Evolutionary conservation across 2,329 filamentous ascomycete species (phyloP).

Genomic region (Graphilbum sp.): DNA sequence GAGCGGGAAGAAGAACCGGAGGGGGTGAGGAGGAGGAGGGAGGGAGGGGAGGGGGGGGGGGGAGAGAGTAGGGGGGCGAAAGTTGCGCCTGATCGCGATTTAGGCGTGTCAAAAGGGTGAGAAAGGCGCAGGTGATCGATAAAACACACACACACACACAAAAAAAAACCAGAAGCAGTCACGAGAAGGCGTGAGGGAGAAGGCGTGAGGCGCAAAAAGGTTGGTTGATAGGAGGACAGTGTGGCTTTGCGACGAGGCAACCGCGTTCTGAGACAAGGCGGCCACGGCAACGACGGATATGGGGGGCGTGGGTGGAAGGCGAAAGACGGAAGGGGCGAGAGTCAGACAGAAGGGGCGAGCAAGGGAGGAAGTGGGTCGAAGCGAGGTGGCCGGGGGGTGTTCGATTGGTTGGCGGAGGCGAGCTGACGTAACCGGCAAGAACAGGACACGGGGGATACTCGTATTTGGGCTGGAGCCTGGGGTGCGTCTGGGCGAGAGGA

Average conservation of each 20-base stretch:
- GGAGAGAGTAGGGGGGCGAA: background rate
- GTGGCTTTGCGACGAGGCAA: background rate
- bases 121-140: background rate
- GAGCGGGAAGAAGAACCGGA: slow-evolving; percentile 18
- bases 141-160: background rate
- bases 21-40: background rate
- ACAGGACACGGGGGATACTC: background rate
- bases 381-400: background rate
- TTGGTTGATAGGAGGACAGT: background rate
- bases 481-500: background rate
- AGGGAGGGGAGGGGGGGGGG: slow-evolving; percentile 5
- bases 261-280: background rate
- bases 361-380: background rate
- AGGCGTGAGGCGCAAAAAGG: background rate
- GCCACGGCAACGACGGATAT: background rate
- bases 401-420: slow-evolving; percentile 5
- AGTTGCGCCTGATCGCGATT: background rate
- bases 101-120: background rate
- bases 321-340: background rate
- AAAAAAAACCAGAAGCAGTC: too few species aligned
- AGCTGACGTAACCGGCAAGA: slow-evolving; percentile 11
- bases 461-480: slow-evolving; percentile 1
- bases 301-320: background rate
- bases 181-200: too few species aligned
- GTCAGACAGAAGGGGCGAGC: background rate